Base-by-base conservation (phyloP, 768 basidiomycete species). In the Scleroderma bovista region DNA sequence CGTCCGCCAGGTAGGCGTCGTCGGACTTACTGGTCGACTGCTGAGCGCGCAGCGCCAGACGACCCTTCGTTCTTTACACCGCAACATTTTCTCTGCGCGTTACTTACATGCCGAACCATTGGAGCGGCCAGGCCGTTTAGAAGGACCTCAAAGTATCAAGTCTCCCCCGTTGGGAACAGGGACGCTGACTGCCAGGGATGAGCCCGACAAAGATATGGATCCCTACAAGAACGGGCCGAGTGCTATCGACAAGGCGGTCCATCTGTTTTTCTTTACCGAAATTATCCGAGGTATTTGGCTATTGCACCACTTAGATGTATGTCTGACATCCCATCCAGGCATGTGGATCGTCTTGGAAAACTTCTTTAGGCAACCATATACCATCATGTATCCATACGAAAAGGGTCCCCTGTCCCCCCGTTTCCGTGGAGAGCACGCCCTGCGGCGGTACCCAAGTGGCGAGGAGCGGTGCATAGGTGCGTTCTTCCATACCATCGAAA, bases 231-330 rank as follows among this genome's bases (percentile, higher is more conserved):
- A 72, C 48, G 93, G 93, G 0, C 90, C 88, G 13, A 86, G 85
- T 66, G 93, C 96, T 40, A 76, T 99, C 44, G 93, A 97, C 76
- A 98, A 98, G 70, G 94, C 94, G 43, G 86, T 90, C 38, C 87
- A 93, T 67, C 65, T 96, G 44, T 98, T 98, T 79, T 98, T 99
- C 81, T 93, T 99, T 68, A 97, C 95, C 51, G 96, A 99, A 72
- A 96, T 99, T 60, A 72, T 95, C 63, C 77, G 95, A 78, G 95
- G 95, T 93, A 60, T 50, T 83, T 69, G n/a, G 33, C 1, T 19
- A 31, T 38, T 38, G 39, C 29, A 37, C 55, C 42, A 8, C 39
- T 15, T 20, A 33, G 43, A 15, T 9, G 51, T 47, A 44, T 47
- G 38, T 22, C 57, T 63, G 41, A 56, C 45, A 32, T 43, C 37